phyloP scores from a whole-genome alignment of 108 stramenopile species.

The Epipyxis sp. region DNA sequence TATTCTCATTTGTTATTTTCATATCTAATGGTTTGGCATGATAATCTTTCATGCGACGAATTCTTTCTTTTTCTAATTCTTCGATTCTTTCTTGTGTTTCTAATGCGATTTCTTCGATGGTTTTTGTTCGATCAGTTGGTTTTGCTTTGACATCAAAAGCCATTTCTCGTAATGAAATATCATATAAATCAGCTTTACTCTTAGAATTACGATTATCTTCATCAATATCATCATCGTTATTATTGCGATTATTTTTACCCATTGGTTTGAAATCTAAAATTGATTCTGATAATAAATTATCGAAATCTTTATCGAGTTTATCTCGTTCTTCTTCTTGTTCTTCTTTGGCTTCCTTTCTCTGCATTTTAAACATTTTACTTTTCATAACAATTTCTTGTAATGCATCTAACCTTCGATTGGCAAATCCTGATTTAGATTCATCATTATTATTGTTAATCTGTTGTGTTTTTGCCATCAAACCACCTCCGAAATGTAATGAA shows the following conservation, averaged over 20 bases:
- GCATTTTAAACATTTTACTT: conserved; percentile 77
- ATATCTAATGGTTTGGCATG: conserved; percentile 64
- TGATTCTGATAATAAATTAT: conserved; percentile 66
- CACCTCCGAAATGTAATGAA: conserved; percentile 15
- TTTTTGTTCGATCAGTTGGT: conserved; percentile 88
- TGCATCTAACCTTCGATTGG: not conserved
- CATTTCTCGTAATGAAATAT: conserved; percentile 41
- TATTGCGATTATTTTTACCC: conserved; percentile 51
- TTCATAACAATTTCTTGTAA: conserved; percentile 75
- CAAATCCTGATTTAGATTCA: not conserved
- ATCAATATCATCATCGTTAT: conserved; percentile 77
- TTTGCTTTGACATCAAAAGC: conserved; percentile 55
- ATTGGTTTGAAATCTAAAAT: conserved; percentile 54
- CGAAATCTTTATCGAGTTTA: conserved; percentile 76
- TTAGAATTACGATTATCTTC: too few relatives aligned
- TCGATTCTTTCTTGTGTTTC: conserved; percentile 80
- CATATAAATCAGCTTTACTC: conserved; percentile 76
- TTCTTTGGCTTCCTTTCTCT: conserved; percentile 74
- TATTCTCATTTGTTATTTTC: too few relatives aligned
- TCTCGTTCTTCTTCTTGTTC: conserved; percentile 74
- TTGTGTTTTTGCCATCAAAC: not conserved
- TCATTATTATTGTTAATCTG: too few relatives aligned
- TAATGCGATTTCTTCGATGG: conserved; percentile 85
- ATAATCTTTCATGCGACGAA: conserved; percentile 89
- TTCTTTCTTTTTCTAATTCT: conserved; percentile 74